Base-by-base conservation (phyloP, 2,329 filamentous ascomycete species). In the Alternaria burnsii region DNA sequence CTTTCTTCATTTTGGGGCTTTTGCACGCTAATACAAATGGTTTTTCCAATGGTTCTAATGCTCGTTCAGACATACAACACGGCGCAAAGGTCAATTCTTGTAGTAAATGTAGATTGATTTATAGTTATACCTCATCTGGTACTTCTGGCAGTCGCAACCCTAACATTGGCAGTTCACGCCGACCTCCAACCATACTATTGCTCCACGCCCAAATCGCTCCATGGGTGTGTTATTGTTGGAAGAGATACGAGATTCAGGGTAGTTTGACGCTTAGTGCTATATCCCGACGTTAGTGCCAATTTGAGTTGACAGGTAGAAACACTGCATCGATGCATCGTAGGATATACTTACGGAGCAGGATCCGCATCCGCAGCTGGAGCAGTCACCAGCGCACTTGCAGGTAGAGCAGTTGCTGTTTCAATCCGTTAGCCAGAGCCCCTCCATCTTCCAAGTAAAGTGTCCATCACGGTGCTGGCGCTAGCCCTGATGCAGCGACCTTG, bases 301-400 rank as follows among this genome's bases (percentile, higher is more conserved):
- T 24, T 8, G 16, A 30, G 22, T 20, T 5, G 46, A 8, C 22
- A 50, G 46, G 3, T 1, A 3, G 16, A n/a, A 20, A 28, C 36
- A 52, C 22, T 38, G 32, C 11, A 28, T 28, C n/a, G 14, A 16
- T 38, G 34, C 22, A 41, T 41, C 24, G 22, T 26, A n/a, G 20
- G 28, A 36, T 11, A 20, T 50, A 64, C 62, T 47, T 58, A 68
- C 65, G 20, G 65, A 64, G 73, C 74, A 77, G 50, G 70, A 63
- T 53, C 69, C 67, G 67, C 74, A 77, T 48, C 65, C 61, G 66
- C 74, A 77, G 60, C 61, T 63, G 57, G 68, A 63, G 73, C 74
- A 77, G 62, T 76, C 66, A 56, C 74, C 73, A 55, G 59, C 58
- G 71, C 73, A 75, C 55, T 62, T 59, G 72, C 74, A 77, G 55